Percentiles rank a stretch among this genome's conserved stretches.
Conservation (phyloP, 2,329 filamentous ascomycete species). For the Aplosporella prunicola region DNA sequence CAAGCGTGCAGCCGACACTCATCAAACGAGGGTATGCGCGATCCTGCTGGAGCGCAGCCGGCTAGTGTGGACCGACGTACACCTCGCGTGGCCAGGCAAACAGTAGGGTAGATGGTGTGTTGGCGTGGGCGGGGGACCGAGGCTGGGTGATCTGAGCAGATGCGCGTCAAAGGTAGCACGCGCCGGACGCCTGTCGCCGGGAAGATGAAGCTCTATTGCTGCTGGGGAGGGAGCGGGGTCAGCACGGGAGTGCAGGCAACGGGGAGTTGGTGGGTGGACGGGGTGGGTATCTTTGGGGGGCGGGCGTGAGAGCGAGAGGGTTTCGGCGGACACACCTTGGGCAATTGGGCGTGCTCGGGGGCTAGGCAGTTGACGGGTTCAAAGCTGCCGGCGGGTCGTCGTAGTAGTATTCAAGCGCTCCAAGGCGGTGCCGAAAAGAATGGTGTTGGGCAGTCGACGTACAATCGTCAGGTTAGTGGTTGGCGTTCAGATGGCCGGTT, state of each 20-base stretch:
- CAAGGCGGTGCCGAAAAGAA: constrained; percentile 10
- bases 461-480: constrained; percentile 2
- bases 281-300: too few species aligned
- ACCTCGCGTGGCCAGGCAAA: constrained; percentile 4
- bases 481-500: too few species aligned
- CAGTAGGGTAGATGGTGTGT: constrained; percentile 1
- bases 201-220: neutral
- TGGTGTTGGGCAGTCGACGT: constrained; percentile 4
- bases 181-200: too few species aligned
- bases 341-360: too few species aligned
- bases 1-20: constrained; percentile 11
- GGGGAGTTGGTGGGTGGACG: constrained; percentile 5
- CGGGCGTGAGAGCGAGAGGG: constrained; percentile 10
- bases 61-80: constrained; percentile 4
- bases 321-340: constrained; percentile 10
- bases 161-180: too few species aligned
- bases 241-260: too few species aligned
- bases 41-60: constrained; percentile 5
- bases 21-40: constrained; percentile 10
- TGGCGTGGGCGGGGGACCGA: constrained; percentile 3
- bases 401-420: constrained; percentile 4
- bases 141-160: constrained; percentile 1
- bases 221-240: neutral
- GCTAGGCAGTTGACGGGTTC: constrained; percentile 1
- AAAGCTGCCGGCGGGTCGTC: constrained; percentile 6